Base-by-base conservation (phyloP, 768 basidiomycete species). In the Auricularia sp. region DNA sequence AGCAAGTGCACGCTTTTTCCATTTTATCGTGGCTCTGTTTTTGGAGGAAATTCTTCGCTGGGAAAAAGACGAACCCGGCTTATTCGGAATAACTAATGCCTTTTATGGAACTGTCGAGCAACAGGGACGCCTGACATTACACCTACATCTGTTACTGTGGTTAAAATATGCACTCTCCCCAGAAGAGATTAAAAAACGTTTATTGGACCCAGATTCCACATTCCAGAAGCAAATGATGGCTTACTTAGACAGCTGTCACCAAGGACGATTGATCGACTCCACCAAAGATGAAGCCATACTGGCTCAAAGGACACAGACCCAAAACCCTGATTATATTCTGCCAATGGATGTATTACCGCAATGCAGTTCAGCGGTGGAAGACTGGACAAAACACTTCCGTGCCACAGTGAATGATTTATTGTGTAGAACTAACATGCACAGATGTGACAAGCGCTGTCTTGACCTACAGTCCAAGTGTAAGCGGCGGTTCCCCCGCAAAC, bases 401-500 rank as follows among this genome's bases (percentile, higher is more conserved):
- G 3, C 65, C 7, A 69, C 66, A 7, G 70, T 73, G 7, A 74
- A 77, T 65, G 70, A 77, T 63, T 35, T 78, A 1, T 3, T 77
- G 0, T 64, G 65, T 3, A 44, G 64, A 34, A 72, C 73, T 12
- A 76, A 77, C 67, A 61, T 75, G 2, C 74, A 78, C 62, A 68
- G 35, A 3, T 77, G 74, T 62, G 14, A 56, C 39, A 21, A 43
- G n/a, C 69, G 72, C 0, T 76, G 77, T 64, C 75, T 77, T 51
- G 73, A 73, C 53, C 69, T 67, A 58, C 71, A 70, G 61, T 65
- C 70, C 6, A 67, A 65, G n/a, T 81, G 79, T 61, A 70, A 68
- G 59, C 72, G 74, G 1, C 56, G 74, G 1, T 80, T 80, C 70
- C 78, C 79, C 14, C 63, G 73, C 18, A 66, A 70, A 7, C 21